These are phyloP conservation scores for Kodamaea restingae DNA, from an alignment of 805 yeast genomes.

Conservation along the genomic window DNA sequence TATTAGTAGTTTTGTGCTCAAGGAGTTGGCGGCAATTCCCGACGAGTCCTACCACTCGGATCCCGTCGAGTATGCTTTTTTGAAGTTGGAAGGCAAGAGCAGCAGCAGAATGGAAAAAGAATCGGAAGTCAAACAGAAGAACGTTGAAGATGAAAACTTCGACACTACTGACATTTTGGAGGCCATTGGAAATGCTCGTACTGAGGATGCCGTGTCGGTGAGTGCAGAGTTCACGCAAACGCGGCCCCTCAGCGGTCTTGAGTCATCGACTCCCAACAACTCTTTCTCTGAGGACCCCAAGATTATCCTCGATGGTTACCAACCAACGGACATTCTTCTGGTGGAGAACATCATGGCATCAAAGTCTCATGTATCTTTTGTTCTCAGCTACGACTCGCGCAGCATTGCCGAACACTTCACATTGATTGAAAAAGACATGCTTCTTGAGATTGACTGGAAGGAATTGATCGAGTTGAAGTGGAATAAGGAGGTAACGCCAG, in stretches of 20 bases:
- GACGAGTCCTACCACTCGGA: constrained; percentile 66
- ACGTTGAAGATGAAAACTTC: no score
- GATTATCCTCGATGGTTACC: constrained; percentile 34
- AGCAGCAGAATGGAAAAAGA: neutral
- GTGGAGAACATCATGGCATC: constrained; percentile 41
- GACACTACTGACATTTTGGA: constrained; percentile 35
- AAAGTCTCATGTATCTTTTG: constrained; percentile 73
- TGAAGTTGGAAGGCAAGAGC: constrained; percentile 68
- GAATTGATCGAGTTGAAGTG: constrained; percentile 76
- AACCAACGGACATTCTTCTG: constrained; percentile 26
- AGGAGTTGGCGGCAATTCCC: constrained; percentile 76
- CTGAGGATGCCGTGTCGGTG: constrained; percentile 31
- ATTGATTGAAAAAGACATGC: constrained; percentile 76
- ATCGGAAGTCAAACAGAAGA: no score
- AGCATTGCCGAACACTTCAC: constrained; percentile 79
- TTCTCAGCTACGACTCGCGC: constrained; percentile 65
- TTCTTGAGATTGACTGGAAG: constrained; percentile 87
- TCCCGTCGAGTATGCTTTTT: constrained; percentile 70
- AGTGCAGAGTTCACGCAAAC: constrained; percentile 9
- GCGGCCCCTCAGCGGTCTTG: neutral
- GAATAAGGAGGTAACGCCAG: constrained; percentile 62
- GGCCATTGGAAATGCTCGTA: constrained; percentile 38
- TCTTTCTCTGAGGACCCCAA: constrained; percentile 22
- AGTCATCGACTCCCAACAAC: constrained; percentile 10
- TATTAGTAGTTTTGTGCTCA: constrained; percentile 36